Evolutionary conservation across 208 protist genomes (phyloP), one percentile per base, ranked within the genome.

Genomic region (Leishmania amazonensis): DNA sequence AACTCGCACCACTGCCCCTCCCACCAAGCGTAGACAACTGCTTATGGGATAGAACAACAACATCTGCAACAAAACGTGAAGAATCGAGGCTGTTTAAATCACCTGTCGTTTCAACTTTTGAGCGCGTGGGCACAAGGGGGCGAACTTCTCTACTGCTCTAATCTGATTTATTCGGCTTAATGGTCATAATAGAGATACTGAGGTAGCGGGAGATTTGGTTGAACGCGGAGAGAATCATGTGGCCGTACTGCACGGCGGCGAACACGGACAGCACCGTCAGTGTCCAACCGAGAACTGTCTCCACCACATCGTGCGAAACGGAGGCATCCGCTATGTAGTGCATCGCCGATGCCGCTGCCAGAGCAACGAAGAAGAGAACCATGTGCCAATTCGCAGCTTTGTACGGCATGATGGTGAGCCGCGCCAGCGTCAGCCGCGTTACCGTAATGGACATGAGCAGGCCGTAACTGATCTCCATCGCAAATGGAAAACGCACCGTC

Each of bases 381-480:
- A 86, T 88, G 79, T 89, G 78, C 35, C 90, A 38, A 78, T 95
- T 90, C n/a, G 87, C 81, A 3, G 83, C 73, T 71, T 80, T 87
- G 62, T 93, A 96, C 47, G 92, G 92, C 90, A 94, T 96, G 15
- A 77, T 71, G 78, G 89, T 95, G 15, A 98, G 85, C 17, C 95
- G 88, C n/a, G 93, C 81, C 8, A 98, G 85, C 24, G 92, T 97
- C 64, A 98, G 85, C 9, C 92, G 88, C 6, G 93, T 96, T 49
- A 93, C 92, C 1, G 89, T 95, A 76, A 91, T 88, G 24, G 93
- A 91, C 6, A 91, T 87, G 17, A 98, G 82, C 38, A 96, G 82
- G 1, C 85, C 92, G 76, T 91, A 96, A 82, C 92, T 95, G 17
- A 96, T 65, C 83, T 98, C 95, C 76, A 98, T 89, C 19, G 84